Evolutionary conservation across 129 eudicot genomes (phyloP), one percentile per base, ranked within the genome.

Genomic region (Gnaphalium uliginosum): DNA sequence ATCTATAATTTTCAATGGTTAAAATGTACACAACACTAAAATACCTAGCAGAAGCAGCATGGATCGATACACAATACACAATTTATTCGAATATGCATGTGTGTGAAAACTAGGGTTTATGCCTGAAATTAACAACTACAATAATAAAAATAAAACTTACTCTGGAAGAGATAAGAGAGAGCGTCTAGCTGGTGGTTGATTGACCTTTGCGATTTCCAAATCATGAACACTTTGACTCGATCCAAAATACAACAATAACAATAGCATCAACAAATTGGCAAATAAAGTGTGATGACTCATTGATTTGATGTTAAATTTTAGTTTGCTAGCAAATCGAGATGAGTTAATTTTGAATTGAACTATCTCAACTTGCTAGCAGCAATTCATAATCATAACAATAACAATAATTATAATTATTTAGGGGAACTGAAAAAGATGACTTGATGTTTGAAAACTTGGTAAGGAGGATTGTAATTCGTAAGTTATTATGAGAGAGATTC

Each of bases 121-220:
- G 22, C 14, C 11, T 21, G 41, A 79, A 71, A 78, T 17, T 33
- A 63, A 71, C 56, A 26, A 46, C 27, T 13, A 24, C 60, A 58
- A 21, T 10, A 6, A 26, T 61, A 61, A 29, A 18, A 23, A 3
- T 46, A 68, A 33, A 68, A 74, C 86, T 80, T 71, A 86, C 89
- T 83, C 81, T 1, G 87, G 65, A 35, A 62, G 3, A 29, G 85
- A 76, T 76, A 86, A 77, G 9, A 86, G 69, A 33, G 90, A 73
- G 66, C 90, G 85, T 66, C 83, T 72, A 24, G 83, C 81, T 18
- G 90, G 90, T 2, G 83, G 71, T 25, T 32, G 73, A 67, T 67
- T 14, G 25, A 60, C 70, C 43, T 73, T 74, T 22, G 33, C 61
- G 41, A 75, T 60, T 63, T 75, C 73, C 56, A 68, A 63, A 18